Evolutionary conservation across 1,139 yeast species (phyloP), one percentile per base, ranked within the genome.

Genomic region (Pichia sp.): DNA sequence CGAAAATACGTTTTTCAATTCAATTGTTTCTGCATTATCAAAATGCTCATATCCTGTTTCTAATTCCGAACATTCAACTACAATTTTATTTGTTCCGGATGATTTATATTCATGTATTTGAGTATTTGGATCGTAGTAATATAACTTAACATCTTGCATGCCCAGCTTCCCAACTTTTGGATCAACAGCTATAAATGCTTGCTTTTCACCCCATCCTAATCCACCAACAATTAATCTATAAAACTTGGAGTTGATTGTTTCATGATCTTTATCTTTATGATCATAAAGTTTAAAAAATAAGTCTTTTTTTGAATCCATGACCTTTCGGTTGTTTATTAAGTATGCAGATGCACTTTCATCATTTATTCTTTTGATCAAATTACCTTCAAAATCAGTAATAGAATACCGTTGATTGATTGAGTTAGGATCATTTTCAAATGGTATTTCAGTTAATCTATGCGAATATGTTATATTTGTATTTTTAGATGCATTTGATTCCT

Each of bases 281-380:
- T 49, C 39, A 32, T 47, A 51, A 6, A 61, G 43, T 40, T 57
- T 51, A 34, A 62, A 49, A 35, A 51, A 62, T 6, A 62, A 44
- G 23, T 59, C 63, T 32, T 77, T 67, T 66, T 39, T 79, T 62
- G 48, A 74, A 73, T 56, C 74, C 75, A 45, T 79, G 63, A 40
- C 65, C 42, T 60, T 56, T 3, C 64, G 59, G 56, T 74, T 76
- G 7, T 66, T 65, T 50, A 74, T 79, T 49, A 78, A 65, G 49
- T 61, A 73, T 35, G 67, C 67, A 0, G 81, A 69, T 2, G 82
- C 82, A 1, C 80, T 68, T 45, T 65, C 58, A 27, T 63, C 59
- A 52, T 77, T 73, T 50, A 78, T 70, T n/a, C 63, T 50, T 56
- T 77, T 77, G 48, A 77, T 61, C 51, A 78, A 62, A 56, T 78